phyloP scores from a whole-genome alignment of 2,329 filamentous ascomycete genomes.

The Sarocladium strictum region DNA sequence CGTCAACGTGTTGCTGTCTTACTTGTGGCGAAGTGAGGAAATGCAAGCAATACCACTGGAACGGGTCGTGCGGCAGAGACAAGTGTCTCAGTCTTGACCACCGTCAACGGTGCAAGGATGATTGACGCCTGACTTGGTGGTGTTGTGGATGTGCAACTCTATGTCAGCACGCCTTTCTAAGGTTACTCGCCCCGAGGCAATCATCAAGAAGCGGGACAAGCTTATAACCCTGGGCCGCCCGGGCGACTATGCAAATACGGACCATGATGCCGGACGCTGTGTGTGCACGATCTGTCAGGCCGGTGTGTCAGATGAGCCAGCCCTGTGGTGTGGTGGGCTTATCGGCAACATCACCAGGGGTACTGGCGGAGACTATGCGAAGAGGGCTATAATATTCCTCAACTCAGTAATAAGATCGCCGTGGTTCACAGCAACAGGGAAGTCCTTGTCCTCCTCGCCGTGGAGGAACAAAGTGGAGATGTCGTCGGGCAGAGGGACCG shows the following conservation, averaged over 20 bases:
- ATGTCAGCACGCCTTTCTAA: neutral
- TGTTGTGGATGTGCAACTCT: neutral
- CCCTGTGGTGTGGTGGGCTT: neutral
- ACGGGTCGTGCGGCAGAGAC: neutral
- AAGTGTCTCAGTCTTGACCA: slow-evolving; percentile 6
- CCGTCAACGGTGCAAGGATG: no score
- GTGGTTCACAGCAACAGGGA: slow-evolving; percentile 1
- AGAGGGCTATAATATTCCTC: neutral
- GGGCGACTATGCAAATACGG: neutral
- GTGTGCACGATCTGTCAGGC: neutral
- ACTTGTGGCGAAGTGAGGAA: neutral
- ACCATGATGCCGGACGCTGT: neutral
- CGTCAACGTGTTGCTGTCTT: neutral
- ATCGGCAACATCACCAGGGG: no score
- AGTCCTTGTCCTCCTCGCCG: neutral
- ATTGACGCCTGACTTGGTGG: neutral
- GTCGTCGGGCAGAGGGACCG: neutral
- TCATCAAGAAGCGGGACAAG: neutral
- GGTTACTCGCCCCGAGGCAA: neutral
- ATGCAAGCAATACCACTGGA: neutral
- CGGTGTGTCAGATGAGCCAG: neutral
- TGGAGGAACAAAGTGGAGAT: neutral
- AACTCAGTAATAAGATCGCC: neutral
- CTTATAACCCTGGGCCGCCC: neutral
- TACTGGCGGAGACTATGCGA: neutral